These are phyloP conservation scores for Exidia glandulosa DNA, from an alignment of 768 basidiomycete species.

Conservation along the genomic window DNA sequence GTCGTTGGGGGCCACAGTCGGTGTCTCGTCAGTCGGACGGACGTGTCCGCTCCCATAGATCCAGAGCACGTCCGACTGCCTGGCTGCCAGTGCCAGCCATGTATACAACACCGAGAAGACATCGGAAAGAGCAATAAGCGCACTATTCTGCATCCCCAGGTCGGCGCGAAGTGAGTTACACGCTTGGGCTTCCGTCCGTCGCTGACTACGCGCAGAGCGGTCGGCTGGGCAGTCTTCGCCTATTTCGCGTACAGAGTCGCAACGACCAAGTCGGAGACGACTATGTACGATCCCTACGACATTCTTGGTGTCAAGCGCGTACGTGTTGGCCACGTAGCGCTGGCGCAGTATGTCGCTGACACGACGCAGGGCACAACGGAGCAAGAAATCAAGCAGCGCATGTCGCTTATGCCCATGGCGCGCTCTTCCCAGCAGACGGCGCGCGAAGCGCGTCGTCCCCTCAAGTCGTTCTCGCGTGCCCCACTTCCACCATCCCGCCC, in stretches of 20 bases:
- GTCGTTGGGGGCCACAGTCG: neutral
- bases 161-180: constrained; percentile 40
- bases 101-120: constrained; percentile 41
- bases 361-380: constrained; percentile 48
- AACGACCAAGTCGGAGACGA: constrained; percentile 45
- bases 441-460: too few relatives aligned
- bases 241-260: constrained; percentile 56
- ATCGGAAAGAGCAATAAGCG: constrained; percentile 31
- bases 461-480: constrained; percentile 59
- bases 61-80: constrained; percentile 24
- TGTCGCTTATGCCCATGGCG: too few relatives aligned
- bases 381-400: constrained; percentile 90
- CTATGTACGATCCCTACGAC: constrained; percentile 86
- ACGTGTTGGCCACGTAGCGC: constrained; percentile 16
- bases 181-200: neutral
- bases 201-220: constrained; percentile 28
- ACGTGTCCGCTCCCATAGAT: neutral
- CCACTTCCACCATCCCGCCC: neutral
- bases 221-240: constrained; percentile 66
- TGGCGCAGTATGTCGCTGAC: neutral
- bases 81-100: constrained; percentile 55
- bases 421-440: too few relatives aligned
- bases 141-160: constrained; percentile 35
- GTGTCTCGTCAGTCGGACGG: constrained; percentile 2
- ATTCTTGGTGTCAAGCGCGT: constrained; percentile 73